phyloP scores from a whole-genome alignment of 441 rosid genomes.

The Euphorbia celastroides region DNA sequence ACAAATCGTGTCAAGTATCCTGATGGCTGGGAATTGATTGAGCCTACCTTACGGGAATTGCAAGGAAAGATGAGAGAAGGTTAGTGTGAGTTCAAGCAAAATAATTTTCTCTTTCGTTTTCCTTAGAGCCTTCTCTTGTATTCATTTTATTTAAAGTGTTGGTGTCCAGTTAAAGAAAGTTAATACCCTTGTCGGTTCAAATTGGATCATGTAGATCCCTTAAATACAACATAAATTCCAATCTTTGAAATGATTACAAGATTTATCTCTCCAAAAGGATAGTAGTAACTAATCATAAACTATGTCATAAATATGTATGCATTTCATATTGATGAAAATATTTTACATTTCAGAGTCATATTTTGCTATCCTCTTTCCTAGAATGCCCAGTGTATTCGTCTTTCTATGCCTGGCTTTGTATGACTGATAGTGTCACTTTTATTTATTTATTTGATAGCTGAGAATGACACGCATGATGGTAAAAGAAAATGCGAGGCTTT shows the following conservation, averaged over 20 bases:
- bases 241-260: neutral
- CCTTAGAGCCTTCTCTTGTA: neutral
- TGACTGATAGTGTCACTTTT: neutral
- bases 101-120: neutral
- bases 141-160: neutral
- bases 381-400: neutral
- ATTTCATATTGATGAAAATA: neutral
- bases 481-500: conserved; percentile 71
- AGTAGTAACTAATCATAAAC: neutral
- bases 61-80: conserved; percentile 87
- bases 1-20: conserved; percentile 65
- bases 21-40: conserved; percentile 82
- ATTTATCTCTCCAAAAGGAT: neutral
- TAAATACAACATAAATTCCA: neutral
- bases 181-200: neutral
- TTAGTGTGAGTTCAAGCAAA: conserved; percentile 8
- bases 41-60: conserved; percentile 67
- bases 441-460: conserved; percentile 38
- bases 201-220: neutral
- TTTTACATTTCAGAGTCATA: neutral
- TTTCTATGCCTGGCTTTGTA: neutral
- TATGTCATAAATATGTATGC: neutral
- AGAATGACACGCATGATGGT: conserved; percentile 65
- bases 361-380: neutral
- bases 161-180: neutral